Conservation (phyloP, 345 rosid genomes). For the Ailanthus altissimus region DNA sequence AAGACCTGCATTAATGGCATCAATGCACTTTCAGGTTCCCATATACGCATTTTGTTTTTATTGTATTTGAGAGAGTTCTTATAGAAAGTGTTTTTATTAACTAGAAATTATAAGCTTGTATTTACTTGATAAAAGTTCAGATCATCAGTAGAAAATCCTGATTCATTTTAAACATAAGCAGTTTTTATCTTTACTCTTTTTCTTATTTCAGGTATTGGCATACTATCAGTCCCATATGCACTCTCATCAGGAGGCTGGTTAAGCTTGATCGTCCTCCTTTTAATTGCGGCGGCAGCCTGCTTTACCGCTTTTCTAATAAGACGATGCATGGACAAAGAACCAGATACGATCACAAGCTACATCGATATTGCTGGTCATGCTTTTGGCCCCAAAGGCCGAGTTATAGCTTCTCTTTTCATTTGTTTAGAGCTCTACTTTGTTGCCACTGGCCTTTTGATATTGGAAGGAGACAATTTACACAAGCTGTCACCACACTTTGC, state of each 20-base stretch:
- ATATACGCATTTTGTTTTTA: no score
- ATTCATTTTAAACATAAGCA: no score
- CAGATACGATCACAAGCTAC: slow-evolving; percentile 29
- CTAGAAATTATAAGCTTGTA: no score
- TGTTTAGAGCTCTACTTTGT: slow-evolving; percentile 49
- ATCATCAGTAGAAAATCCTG: no score
- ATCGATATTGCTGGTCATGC: slow-evolving; percentile 42
- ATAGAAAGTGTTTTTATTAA: no score
- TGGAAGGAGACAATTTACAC: slow-evolving; percentile 52
- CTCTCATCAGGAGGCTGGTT: slow-evolving; percentile 54
- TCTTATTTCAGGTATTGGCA: slow-evolving; percentile 35
- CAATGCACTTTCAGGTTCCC: slow-evolving; percentile 30
- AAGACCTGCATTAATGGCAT: slow-evolving; percentile 38
- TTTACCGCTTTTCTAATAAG: slow-evolving; percentile 42
- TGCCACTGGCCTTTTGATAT: slow-evolving; percentile 43
- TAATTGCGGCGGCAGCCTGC: slow-evolving; percentile 38
- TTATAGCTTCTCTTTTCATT: slow-evolving; percentile 40
- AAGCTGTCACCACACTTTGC: slow-evolving; percentile 40
- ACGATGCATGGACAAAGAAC: slow-evolving; percentile 41
- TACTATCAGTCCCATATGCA: slow-evolving; percentile 50
- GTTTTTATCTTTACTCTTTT: no score
- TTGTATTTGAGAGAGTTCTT: no score
- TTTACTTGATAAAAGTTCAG: no score
- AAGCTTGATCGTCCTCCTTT: slow-evolving; percentile 38
- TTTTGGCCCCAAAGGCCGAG: slow-evolving; percentile 44